phyloP scores from a whole-genome alignment of 768 basidiomycete genomes.

The Multifurca ochricompacta region DNA sequence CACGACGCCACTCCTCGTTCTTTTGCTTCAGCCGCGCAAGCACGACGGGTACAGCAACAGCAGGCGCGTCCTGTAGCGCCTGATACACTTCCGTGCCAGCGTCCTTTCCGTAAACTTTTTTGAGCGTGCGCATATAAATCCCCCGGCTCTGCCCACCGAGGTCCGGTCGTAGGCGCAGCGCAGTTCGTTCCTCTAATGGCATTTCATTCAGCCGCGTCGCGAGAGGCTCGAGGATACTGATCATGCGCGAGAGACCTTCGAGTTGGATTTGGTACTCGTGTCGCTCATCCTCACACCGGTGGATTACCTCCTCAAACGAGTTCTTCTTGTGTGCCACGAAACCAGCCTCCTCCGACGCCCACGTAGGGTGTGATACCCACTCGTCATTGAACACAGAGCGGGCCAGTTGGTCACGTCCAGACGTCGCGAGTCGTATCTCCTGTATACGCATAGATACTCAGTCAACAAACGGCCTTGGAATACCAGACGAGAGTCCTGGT shows the following conservation, averaged over 20 bases:
- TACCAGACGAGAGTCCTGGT: not conserved
- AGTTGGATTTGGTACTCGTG: constrained; percentile 97
- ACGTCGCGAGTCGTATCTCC: constrained; percentile 88
- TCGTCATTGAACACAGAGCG: constrained; percentile 94
- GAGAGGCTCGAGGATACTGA: constrained; percentile 85
- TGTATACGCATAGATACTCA: constrained; percentile 26
- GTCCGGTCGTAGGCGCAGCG: constrained; percentile 76
- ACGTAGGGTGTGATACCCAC: constrained; percentile 98
- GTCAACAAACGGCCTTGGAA: constrained; percentile 10
- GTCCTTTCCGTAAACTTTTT: constrained; percentile 87
- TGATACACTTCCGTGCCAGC: constrained; percentile 67
- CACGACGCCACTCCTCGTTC: constrained; percentile 94
- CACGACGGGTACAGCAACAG: constrained; percentile 86
- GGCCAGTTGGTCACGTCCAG: constrained; percentile 89
- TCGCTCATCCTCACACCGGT: constrained; percentile 96
- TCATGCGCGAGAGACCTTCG: constrained; percentile 84
- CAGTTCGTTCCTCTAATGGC: constrained; percentile 75
- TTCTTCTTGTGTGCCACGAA: constrained; percentile 97
- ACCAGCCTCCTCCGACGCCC: constrained; percentile 94
- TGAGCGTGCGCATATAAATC: constrained; percentile 88
- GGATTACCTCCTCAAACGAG: constrained; percentile 88
- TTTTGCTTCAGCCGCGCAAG: constrained; percentile 83
- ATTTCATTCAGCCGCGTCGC: constrained; percentile 79
- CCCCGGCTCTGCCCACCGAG: constrained; percentile 84
- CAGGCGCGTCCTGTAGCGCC: constrained; percentile 87